phyloP scores from a whole-genome alignment of 805 yeast genomes.

The Ogataea corticis region DNA sequence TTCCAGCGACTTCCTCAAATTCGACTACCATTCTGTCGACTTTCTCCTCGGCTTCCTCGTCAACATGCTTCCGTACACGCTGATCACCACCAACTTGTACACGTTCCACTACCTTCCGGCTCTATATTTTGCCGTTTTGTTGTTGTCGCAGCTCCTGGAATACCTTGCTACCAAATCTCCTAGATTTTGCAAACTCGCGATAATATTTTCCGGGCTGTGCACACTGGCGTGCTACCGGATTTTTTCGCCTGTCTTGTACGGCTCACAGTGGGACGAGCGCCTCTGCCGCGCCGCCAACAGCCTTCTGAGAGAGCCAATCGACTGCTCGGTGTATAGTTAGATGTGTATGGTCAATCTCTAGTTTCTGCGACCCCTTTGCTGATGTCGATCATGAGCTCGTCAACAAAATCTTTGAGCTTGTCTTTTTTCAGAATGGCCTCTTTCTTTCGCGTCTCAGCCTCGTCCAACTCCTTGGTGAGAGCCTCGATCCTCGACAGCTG shows the following conservation, averaged over 20 bases:
- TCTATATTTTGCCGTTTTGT: slow-evolving; percentile 48
- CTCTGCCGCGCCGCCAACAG: slow-evolving; percentile 37
- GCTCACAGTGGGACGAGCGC: slow-evolving; percentile 44
- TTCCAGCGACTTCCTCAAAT: slow-evolving; percentile 12
- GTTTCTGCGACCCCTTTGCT: slow-evolving; percentile 55
- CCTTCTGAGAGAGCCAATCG: neutral
- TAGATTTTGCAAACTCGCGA: slow-evolving; percentile 29
- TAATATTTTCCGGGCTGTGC: slow-evolving; percentile 23
- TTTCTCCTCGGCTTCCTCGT: slow-evolving; percentile 56
- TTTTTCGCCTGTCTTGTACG: slow-evolving; percentile 48
- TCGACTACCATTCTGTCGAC: slow-evolving; percentile 33
- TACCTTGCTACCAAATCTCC: slow-evolving; percentile 35
- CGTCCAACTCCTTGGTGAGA: slow-evolving; percentile 60
- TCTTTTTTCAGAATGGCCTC: slow-evolving; percentile 65
- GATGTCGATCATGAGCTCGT: slow-evolving; percentile 60
- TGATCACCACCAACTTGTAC: slow-evolving; percentile 40
- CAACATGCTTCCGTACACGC: slow-evolving; percentile 57
- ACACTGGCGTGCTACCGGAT: slow-evolving; percentile 30
- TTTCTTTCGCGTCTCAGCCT: slow-evolving; percentile 58
- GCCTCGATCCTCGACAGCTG: slow-evolving; percentile 66
- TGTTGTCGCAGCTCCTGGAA: slow-evolving; percentile 46
- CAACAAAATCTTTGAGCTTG: slow-evolving; percentile 58
- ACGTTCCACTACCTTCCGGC: slow-evolving; percentile 52
- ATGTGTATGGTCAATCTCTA: slow-evolving; percentile 23
- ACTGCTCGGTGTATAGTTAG: slow-evolving; percentile 1